Percentiles rank a stretch among this genome's conserved stretches.
These are phyloP conservation scores for Cladorrhinum samala DNA, from an alignment of 495 filamentous ascomycete species.

Conservation along the genomic window DNA sequence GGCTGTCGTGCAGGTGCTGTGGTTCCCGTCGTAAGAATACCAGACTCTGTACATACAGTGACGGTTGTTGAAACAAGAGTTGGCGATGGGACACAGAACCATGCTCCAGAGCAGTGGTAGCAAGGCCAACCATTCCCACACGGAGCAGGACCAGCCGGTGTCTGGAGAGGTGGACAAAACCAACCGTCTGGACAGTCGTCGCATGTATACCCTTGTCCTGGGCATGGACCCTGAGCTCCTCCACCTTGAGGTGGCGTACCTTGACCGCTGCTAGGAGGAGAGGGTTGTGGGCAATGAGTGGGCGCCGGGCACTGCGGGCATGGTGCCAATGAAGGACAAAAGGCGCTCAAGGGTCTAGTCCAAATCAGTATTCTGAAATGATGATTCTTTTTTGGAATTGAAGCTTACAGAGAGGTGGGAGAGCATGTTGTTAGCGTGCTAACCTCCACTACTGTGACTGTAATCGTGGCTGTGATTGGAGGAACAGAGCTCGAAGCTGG, in stretches of 20 bases:
- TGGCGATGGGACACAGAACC: slow-evolving; percentile 33
- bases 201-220: slow-evolving; percentile 35
- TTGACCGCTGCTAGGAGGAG: neutral
- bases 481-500: neutral
- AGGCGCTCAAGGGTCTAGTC: neutral
- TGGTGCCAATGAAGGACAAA: slow-evolving; percentile 2
- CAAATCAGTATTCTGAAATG: slow-evolving; percentile 6
- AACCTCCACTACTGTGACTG: slow-evolving; percentile 6
- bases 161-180: slow-evolving; percentile 38
- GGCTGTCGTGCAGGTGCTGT: too few relatives aligned
- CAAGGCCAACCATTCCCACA: slow-evolving; percentile 40
- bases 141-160: slow-evolving; percentile 35
- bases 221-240: slow-evolving; percentile 25
- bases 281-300: neutral
- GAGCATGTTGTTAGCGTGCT: slow-evolving; percentile 9
- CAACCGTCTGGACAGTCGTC: slow-evolving; percentile 36
- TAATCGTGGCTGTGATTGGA: neutral
- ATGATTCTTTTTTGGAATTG: too few relatives aligned
- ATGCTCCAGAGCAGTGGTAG: slow-evolving; percentile 32
- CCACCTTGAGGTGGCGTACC: neutral
- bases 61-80: slow-evolving; percentile 13
- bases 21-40: too few relatives aligned
- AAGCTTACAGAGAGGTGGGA: slow-evolving; percentile 3
- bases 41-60: neutral
- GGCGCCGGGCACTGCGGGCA: neutral